Base-by-base conservation (phyloP, 352 stramenopile species). In the Phytopythium aichiense region DNA sequence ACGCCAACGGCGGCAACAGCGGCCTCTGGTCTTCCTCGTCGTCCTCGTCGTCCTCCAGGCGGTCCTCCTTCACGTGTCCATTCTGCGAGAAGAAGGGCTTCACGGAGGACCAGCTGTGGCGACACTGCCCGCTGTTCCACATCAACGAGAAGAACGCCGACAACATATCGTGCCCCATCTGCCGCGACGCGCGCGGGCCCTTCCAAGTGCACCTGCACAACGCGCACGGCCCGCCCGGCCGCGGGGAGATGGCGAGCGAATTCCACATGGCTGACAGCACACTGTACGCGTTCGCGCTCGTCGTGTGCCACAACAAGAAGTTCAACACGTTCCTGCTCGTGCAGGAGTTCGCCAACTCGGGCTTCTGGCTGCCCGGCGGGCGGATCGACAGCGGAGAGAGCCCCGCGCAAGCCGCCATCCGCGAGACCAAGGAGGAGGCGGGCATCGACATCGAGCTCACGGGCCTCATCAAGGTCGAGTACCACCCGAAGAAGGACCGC, bases 181-280 rank as follows among this genome's bases (percentile, higher is more conserved):
- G 86, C 64, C 71, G 75, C 42, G 74, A 92, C 42, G 72, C 67
- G 54, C 79, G 84, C 38, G 81, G 80, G 3, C 84, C 86, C 13
- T 92, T 94, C 66, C 86, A 94, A 56, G 86, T 94, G 54, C 86
- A 94, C 46, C 71, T 94, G 66, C 82, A 94, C 73, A 94, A 94
- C 56, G 86, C 83, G 3, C 86, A 94, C 58, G 86, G 86, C 4
- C 86, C 86, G 0, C 86, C 86, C 2, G 86, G 84, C 12, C 71
- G 86, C 49, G 84, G 80, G 33, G 86, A 94, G 52, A 88, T 92
- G 75, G 55, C 79, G n/a, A 93, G 84, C 53, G 86, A 94, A 65
- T 94, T 94, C 65, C 66, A 73, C 54, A 91, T 89, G 76, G 70
- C 69, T 33, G 86, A 92, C 20, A 85, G 69, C 42, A 75, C 72